A percentile compares a stretch with the other conserved stretches of the same genome.
Conservation (phyloP, 1,284 basidiomycete genomes). For the Salmacisia buchloeana region DNA sequence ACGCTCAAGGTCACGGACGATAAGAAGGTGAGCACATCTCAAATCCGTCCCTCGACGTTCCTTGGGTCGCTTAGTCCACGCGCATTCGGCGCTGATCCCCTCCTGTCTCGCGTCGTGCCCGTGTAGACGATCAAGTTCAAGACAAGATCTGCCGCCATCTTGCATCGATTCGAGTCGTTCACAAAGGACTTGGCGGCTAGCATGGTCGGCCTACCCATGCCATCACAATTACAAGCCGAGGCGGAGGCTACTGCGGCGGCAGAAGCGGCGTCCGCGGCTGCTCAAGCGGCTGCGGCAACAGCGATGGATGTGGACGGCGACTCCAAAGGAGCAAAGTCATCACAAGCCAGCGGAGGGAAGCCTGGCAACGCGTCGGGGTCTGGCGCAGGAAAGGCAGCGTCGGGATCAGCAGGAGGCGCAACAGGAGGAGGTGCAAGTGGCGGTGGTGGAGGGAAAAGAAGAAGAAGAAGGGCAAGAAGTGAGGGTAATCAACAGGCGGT, state of each 20-base stretch:
- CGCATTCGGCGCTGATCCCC: no score
- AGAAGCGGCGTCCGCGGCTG: not conserved
- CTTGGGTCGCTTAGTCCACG: not conserved
- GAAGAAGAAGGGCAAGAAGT: constrained; percentile 11
- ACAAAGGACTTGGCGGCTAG: constrained; percentile 6
- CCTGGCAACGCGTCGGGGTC: no score
- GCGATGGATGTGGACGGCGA: constrained; percentile 2
- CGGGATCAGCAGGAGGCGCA: no score
- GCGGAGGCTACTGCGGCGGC: not conserved
- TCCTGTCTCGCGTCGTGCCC: not conserved
- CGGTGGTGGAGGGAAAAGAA: constrained; percentile 8
- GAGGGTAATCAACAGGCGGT: not conserved
- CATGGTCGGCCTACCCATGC: constrained; percentile 2
- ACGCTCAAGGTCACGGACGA: constrained; percentile 43
- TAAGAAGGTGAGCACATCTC: constrained; percentile 17
- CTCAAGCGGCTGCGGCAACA: not conserved
- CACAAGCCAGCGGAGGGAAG: not conserved
- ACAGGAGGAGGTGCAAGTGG: no score
- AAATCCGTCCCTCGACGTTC: not conserved
- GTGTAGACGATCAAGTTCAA: constrained; percentile 8
- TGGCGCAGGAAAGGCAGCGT: no score
- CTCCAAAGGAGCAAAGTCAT: no score
- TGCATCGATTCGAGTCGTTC: constrained; percentile 10
- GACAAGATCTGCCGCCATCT: constrained; percentile 2
- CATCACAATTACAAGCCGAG: constrained; percentile 8